A percentile compares a stretch with the other conserved stretches of the same genome.
Evolutionary conservation across 148 eudicot species (phyloP).

Genomic region (Rhododendron simsii): DNA sequence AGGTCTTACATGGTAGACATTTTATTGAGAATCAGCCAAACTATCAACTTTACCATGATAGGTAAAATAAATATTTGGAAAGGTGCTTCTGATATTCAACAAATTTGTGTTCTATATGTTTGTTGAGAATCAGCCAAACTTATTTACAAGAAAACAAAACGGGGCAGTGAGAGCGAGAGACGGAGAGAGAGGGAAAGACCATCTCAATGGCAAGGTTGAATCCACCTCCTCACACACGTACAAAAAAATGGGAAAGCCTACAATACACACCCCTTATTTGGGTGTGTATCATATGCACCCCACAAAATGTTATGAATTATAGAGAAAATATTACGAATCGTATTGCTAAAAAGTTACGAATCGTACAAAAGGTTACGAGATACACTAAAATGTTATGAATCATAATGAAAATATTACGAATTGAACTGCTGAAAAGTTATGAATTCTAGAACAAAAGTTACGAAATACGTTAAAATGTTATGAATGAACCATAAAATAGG

Average conservation of each 20-base stretch:
- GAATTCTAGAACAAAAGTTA: too few species aligned
- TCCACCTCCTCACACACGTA: background rate
- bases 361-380: too few species aligned
- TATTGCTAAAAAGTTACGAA: too few species aligned
- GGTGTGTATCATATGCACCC: too few species aligned
- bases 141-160: background rate
- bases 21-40: background rate
- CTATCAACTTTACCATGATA: background rate
- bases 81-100: background rate
- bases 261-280: too few species aligned
- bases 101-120: background rate
- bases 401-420: too few species aligned
- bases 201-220: background rate
- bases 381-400: too few species aligned
- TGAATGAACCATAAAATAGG: too few species aligned
- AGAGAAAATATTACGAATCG: too few species aligned
- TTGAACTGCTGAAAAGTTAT: too few species aligned
- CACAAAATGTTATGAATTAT: too few species aligned
- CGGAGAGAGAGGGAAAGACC: background rate
- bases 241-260: background rate
- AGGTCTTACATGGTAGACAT: background rate
- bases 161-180: background rate
- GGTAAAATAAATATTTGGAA: background rate
- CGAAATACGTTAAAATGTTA: too few species aligned
- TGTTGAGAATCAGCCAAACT: background rate